Conservation (phyloP, 1,284 basidiomycete genomes). For the Ceratobasidium papillatum region DNA sequence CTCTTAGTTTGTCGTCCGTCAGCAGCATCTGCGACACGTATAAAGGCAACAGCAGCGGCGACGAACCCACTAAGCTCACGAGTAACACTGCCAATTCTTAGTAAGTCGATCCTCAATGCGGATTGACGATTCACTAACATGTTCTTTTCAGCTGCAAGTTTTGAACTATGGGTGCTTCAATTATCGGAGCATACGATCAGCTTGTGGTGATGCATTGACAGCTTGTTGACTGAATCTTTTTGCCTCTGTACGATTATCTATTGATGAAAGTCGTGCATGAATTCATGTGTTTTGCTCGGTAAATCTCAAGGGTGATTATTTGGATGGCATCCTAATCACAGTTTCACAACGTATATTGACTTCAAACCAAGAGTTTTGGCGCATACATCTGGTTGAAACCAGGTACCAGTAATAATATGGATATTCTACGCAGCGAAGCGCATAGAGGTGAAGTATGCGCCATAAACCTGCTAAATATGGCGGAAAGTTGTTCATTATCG, state of each 20-base stretch:
- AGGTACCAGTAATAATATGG: not conserved
- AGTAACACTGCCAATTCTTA: slow-evolving; percentile 19
- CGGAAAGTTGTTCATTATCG: no score
- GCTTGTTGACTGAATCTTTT: no score
- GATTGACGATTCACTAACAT: not conserved
- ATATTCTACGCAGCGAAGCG: not conserved
- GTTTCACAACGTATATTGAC: no score
- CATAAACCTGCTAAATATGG: no score
- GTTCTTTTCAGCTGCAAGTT: slow-evolving; percentile 22
- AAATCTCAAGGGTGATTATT: no score
- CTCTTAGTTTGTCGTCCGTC: slow-evolving; percentile 6
- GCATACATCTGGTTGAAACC: not conserved
- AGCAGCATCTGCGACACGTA: slow-evolving; percentile 27
- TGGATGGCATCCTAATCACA: no score
- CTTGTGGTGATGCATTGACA: no score
- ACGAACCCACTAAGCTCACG: slow-evolving; percentile 29
- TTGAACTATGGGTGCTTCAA: not conserved
- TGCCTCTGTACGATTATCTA: no score
- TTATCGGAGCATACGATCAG: no score
- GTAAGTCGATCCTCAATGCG: not conserved
- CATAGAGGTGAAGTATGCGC: no score
- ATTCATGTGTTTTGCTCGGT: no score
- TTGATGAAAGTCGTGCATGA: no score
- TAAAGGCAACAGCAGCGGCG: slow-evolving; percentile 31
- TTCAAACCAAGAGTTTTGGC: not conserved